Percentiles rank a stretch among this genome's conserved stretches.
These are phyloP conservation scores for Colletotrichum phormii DNA, from an alignment of 2,329 filamentous ascomycete genomes.

Conservation along the genomic window DNA sequence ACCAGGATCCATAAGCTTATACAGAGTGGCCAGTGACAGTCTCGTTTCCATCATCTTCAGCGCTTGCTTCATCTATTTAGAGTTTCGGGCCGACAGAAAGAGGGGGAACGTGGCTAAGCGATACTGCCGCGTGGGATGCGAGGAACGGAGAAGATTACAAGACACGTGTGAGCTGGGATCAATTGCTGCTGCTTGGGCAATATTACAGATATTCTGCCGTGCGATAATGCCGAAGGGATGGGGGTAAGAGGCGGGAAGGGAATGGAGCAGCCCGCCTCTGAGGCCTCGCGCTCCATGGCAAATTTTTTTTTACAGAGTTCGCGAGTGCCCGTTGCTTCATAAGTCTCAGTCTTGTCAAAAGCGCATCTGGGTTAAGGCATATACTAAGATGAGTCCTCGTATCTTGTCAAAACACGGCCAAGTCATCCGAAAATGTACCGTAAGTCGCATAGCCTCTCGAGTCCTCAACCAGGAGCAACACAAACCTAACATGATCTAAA, in stretches of 20 bases:
- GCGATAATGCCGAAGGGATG: background rate
- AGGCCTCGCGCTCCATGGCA: background rate
- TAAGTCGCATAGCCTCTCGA: background rate
- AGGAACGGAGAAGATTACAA: background rate
- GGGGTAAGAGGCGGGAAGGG: background rate
- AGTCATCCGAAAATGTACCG: constrained; percentile 7
- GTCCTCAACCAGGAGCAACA: background rate
- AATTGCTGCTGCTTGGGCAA: background rate
- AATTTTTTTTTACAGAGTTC: background rate
- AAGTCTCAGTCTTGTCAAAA: background rate
- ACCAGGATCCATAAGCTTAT: background rate
- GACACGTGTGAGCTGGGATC: background rate
- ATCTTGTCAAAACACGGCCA: constrained; percentile 4
- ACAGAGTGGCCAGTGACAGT: background rate
- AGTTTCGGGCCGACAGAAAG: background rate
- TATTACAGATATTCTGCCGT: background rate
- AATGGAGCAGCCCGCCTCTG: background rate
- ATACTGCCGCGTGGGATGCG: background rate
- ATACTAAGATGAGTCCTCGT: background rate
- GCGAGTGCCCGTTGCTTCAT: background rate
- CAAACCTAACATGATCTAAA: background rate
- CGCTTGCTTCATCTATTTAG: background rate
- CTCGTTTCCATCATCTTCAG: background rate
- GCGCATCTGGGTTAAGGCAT: background rate
- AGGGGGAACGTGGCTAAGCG: background rate